A percentile compares a stretch with the other conserved stretches of the same genome.
Conservation (phyloP, 1,139 yeast species). For the Debaryomyces fabryi region DNA sequence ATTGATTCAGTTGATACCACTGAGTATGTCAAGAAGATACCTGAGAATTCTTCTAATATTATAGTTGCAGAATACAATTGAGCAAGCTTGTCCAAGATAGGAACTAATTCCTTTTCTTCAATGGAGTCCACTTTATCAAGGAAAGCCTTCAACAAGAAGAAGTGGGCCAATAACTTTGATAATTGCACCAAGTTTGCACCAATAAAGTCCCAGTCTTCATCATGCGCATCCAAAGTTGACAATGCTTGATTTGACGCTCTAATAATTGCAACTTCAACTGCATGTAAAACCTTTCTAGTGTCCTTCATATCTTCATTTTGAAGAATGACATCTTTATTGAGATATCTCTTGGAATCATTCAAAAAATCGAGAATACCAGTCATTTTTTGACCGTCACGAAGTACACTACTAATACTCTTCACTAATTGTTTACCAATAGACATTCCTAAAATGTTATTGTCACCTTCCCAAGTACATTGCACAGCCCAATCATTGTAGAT, state of each 20-base stretch:
- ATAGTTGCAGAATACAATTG: conserved; percentile 32
- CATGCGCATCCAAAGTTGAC: conserved; percentile 31
- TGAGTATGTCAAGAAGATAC: conserved; percentile 43
- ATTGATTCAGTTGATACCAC: conserved; percentile 38
- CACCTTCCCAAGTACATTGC: conserved; percentile 98
- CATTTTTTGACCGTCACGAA: conserved; percentile 35
- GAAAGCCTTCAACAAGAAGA: conserved; percentile 38
- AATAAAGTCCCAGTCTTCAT: conserved; percentile 46
- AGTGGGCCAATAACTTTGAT: conserved; percentile 56
- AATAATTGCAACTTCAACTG: conserved; percentile 47
- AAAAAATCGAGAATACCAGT: conserved; percentile 50
- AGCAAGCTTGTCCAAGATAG: conserved; percentile 30
- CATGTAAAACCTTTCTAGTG: conserved; percentile 35
- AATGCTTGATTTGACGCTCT: conserved; percentile 41
- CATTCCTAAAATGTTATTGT: conserved; percentile 81
- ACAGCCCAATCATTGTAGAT: conserved; percentile 93
- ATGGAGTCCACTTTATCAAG: conserved; percentile 26
- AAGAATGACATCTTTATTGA: conserved; percentile 31
- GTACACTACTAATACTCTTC: conserved; percentile 49
- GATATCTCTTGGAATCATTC: conserved; percentile 30
- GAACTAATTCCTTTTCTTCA: conserved; percentile 25
- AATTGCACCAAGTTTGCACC: conserved; percentile 61
- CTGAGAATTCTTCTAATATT: conserved; percentile 41
- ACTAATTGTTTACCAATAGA: conserved; percentile 79
- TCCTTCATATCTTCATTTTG: conserved; percentile 33